Evolutionary conservation across 176 grass and related monocot species (phyloP).

Genomic region (Alopecurus myosuroides): DNA sequence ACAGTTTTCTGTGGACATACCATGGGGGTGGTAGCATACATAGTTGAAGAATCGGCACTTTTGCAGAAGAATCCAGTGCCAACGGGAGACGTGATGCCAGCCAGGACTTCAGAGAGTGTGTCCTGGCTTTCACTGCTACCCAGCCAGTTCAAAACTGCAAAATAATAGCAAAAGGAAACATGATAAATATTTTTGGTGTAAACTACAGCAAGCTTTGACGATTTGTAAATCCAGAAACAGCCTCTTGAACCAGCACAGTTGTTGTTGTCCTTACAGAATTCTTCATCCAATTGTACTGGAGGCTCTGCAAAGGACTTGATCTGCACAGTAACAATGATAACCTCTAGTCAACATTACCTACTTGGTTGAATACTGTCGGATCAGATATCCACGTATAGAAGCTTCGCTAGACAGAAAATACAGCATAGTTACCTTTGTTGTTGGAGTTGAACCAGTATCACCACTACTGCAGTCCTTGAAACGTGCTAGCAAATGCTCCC

Average conservation of each 20-base stretch:
- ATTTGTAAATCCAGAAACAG: not conserved
- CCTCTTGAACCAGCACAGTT: not conserved
- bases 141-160: not conserved
- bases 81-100: not conserved
- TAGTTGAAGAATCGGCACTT: not conserved
- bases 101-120: not conserved
- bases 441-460: not conserved
- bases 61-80: not conserved
- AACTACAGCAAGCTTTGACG: not conserved
- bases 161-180: not conserved
- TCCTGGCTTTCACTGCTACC: not conserved
- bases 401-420: not conserved
- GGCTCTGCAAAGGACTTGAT: constrained; percentile 6
- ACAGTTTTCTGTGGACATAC: not conserved
- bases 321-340: not conserved
- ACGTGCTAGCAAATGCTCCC: too few species aligned
- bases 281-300: not conserved
- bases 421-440: not conserved
- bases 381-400: not conserved
- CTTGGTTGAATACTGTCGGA: too few species aligned
- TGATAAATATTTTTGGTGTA: not conserved
- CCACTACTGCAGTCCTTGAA: too few species aligned
- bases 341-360: too few species aligned
- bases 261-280: not conserved
- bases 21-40: not conserved